Base-by-base conservation (phyloP, 148 eudicot species). In the Nepenthes mirabilis region DNA sequence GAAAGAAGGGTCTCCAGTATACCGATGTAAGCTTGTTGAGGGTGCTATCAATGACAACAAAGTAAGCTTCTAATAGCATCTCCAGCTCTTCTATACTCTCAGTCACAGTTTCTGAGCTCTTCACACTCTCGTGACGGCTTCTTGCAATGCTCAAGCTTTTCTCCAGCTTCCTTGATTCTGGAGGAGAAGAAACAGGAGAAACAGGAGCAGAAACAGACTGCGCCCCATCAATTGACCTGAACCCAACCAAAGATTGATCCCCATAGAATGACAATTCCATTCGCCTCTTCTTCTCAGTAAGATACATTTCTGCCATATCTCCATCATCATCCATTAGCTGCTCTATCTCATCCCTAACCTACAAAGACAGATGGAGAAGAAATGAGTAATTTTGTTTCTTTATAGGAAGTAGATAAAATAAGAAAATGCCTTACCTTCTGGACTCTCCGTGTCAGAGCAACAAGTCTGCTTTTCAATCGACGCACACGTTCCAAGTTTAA, bases 301-400 rank as follows among this genome's bases (percentile, higher is more conserved):
- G 91, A 72, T 88, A 91, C 98, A 91, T 88, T 66, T 94, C 99
- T 57, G 99, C 99, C 99, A 94, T 89, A 72, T 94, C 97, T 49
- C 97, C 99, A 81, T 94, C 99, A 79, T 94, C 99, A 68, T 89
- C 99, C 99, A 89, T 94, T 34, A 94, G 80, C 70, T 94, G 99
- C 75, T 94, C 99, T 79, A 94, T 86, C 81, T 89, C 99, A 79
- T 94, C 99, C 60, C 97, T 84, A 40, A 89, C 97, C 99, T 94
- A 75, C 56, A 65, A 33, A 64, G 33, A 36, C 60, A 51, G 2
- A 52, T 12, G 14, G 45, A 52, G 33, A 36, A 13, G n/a, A 34
- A 48, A 12, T 32, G 47, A 56, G 40, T 10, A 33, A 9, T 32
- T 55, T 55, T 34, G 58, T 23, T 57, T 66, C 60, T 45, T n/a